Evolutionary conservation across 768 basidiomycete genomes (phyloP), one percentile per base, ranked within the genome.

Genomic region (Gyrodon lividus): DNA sequence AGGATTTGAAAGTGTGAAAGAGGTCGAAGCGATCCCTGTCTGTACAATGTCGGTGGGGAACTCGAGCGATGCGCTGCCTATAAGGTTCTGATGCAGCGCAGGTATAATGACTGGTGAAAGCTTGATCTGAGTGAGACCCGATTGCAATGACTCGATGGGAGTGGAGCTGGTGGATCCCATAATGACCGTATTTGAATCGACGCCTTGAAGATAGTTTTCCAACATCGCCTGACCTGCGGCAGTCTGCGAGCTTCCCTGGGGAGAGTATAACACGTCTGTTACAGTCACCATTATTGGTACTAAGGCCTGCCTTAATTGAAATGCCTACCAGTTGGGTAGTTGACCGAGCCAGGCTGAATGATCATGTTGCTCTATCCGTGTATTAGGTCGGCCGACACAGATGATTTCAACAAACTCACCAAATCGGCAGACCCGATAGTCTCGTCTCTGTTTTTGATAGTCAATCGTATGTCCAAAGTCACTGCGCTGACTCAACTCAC

Each of bases 161-260:
- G 86, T 89, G 4, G 86, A 81, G 34, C 59, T 71, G 1, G 71
- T 73, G 12, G 77, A 73, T 5, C 87, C 87, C 6, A 69, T 58
- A 46, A 89, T 87, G 5, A 72, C 71, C 2, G 81, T 82, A 40
- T 72, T 70, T 6, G 78, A 78, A 52, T 80, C 69, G 26, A 81
- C 56, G 16, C 84, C 87, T 67, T 86, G 81, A n/a, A 89, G 65
- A 60, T 81, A 89, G 62, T 85, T 83, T 66, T 86, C 78, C 42
- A 89, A 74, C 53, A 89, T 61, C 8, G 61, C 59, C 47, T 72
- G 74, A 19, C 87, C 86, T 2, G 83, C 78, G 1, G 73, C 59
- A n/a, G 72, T 66, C 45, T 65, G 42, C 6, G 81, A 79, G 19
- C 61, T 69, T 6, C 81, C 81, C 54, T 82, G 79, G 0, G 83